These are phyloP conservation scores for Nemania sp. DNA, from an alignment of 2,329 filamentous ascomycete genomes.

Conservation along the genomic window DNA sequence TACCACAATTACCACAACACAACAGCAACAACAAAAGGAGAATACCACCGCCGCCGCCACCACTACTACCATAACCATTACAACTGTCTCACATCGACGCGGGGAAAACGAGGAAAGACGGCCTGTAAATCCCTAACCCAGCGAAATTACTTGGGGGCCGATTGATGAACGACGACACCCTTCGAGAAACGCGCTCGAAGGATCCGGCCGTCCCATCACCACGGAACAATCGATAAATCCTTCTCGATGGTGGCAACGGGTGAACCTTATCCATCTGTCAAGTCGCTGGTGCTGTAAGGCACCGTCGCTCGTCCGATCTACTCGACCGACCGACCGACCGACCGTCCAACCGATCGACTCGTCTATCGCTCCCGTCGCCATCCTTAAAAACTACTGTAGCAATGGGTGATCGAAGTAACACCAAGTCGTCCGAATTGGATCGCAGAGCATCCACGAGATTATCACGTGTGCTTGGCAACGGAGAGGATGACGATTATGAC, in stretches of 20 bases:
- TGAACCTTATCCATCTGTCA: slow-evolving; percentile 41
- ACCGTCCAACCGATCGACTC: slow-evolving; percentile 33
- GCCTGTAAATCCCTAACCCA: slow-evolving; percentile 2
- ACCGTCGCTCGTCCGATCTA: slow-evolving; percentile 38
- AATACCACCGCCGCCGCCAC: slow-evolving; percentile 1
- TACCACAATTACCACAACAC: not conserved
- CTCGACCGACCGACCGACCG: slow-evolving; percentile 27
- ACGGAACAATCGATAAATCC: slow-evolving; percentile 19
- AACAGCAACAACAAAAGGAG: not conserved
- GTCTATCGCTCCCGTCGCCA: slow-evolving; percentile 25
- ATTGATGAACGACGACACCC: slow-evolving; percentile 10
- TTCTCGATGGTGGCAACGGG: slow-evolving; percentile 47
- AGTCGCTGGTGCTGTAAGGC: slow-evolving; percentile 49
- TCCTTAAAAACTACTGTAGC: slow-evolving; percentile 34
- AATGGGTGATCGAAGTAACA: slow-evolving; percentile 57
- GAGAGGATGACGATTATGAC: slow-evolving; percentile 62
- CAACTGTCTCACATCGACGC: slow-evolving; percentile 13
- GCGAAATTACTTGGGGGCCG: not conserved
- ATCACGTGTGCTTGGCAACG: slow-evolving; percentile 47
- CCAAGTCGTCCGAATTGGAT: slow-evolving; percentile 56
- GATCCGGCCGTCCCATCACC: not conserved
- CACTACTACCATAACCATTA: not conserved
- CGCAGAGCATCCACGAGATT: slow-evolving; percentile 57
- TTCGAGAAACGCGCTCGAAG: slow-evolving; percentile 10
- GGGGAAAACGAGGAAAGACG: slow-evolving; percentile 12